A percentile compares a stretch with the other conserved stretches of the same genome.
phyloP scores from a whole-genome alignment of 371 early-diverging fungal genomes.

The Zychaea mexicana region DNA sequence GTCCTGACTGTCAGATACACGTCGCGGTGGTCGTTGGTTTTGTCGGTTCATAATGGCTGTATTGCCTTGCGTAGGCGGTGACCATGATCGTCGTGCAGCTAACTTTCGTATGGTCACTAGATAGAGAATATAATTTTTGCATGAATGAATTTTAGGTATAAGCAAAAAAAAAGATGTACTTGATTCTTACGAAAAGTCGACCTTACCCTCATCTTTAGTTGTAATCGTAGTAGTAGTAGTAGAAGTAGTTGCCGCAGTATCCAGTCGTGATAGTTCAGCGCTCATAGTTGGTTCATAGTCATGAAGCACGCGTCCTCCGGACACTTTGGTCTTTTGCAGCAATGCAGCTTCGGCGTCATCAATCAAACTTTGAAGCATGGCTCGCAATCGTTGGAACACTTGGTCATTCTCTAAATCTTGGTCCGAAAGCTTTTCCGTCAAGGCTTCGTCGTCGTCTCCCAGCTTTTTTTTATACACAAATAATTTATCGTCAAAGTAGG shows the following conservation, averaged over 20 bases:
- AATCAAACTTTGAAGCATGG: constrained; percentile 37
- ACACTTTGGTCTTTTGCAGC: constrained; percentile 25
- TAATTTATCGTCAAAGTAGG: background rate
- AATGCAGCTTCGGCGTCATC: constrained; percentile 48
- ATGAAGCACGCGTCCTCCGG: constrained; percentile 19
- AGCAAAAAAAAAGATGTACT: background rate
- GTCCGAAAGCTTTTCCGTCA: constrained; percentile 21
- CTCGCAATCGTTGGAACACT: constrained; percentile 35
- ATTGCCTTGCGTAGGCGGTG: constrained; percentile 8
- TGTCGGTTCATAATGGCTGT: constrained; percentile 20
- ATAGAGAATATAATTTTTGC: background rate
- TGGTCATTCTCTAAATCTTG: constrained; percentile 40
- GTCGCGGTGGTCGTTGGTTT: constrained; percentile 18
- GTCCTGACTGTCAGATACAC: constrained; percentile 16
- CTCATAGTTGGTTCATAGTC: constrained; percentile 16
- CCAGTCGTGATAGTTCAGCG: constrained; percentile 4
- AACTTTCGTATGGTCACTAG: constrained; percentile 17
- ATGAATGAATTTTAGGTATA: background rate
- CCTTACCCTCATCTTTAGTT: background rate
- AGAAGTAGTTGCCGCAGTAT: background rate
- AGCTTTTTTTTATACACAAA: background rate
- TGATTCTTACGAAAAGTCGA: no score
- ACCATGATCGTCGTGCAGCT: constrained; percentile 20
- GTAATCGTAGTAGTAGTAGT: background rate
- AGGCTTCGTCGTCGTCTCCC: background rate